Evolutionary conservation across 2,329 filamentous ascomycete species (phyloP), one percentile per base, ranked within the genome.

Genomic region (Fusarium continuum): DNA sequence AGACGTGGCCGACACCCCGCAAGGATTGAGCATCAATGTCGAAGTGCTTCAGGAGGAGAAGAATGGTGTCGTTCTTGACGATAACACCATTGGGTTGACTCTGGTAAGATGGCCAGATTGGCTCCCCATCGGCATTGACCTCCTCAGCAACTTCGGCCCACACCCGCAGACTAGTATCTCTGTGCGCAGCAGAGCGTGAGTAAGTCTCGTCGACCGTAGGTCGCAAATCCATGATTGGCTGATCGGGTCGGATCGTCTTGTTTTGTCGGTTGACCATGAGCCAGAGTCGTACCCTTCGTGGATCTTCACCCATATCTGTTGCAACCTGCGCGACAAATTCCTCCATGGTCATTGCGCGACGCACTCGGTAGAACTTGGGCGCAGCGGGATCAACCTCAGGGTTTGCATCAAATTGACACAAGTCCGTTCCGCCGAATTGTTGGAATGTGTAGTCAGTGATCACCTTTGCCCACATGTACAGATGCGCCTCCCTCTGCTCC

Each of bases 201-300:
- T 80, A 85, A 0, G 81, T 79, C 55, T 97, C 93, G 67, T 93
- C 91, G 13, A 95, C 81, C 0, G 88, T 93, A 74, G 92, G 90
- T 6, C 89, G 84, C 3, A 87, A 79, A 71, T 96, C 93, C 74
- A 86, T 86, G 43, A 99, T 88, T 0, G 93, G 91, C 55, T 92
- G 89, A 73, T 99, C 95, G 0, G 96, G 95, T 16, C 95, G 88
- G 31, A 92, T 90, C 0, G 95, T 99, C 77, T 97, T 97, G 75
- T 99, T 99, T 75, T 99, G 95, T 10, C 95, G 90, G 73, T 97
- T 98, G 2, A 99, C 95, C 93, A 99, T 97, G 50, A 92, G 87
- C 96, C 95, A 99, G 16, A 97, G 85, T 19, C 95, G 87, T 20
- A 98, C 78, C 60, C 86, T 85, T 53, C 87, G 87, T 1, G 89